Conservation (phyloP, 495 filamentous ascomycete genomes). For the Parachaetomium inaequale region DNA sequence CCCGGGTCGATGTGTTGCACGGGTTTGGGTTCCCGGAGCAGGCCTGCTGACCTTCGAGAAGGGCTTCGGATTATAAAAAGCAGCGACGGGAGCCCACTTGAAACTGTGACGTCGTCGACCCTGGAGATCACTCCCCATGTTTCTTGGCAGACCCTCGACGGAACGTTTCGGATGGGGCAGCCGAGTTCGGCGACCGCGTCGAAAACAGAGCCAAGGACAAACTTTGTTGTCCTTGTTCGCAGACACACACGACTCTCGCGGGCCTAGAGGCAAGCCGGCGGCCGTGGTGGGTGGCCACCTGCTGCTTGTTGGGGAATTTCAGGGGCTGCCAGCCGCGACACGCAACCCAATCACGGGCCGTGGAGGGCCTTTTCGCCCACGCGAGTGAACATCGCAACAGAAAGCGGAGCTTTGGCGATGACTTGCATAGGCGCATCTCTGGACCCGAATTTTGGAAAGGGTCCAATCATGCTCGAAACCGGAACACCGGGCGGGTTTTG, state of each 20-base stretch:
- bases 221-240: neutral
- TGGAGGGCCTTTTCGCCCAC: neutral
- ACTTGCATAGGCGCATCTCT: conserved; percentile 18
- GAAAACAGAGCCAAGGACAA: neutral
- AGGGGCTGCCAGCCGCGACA: conserved; percentile 13
- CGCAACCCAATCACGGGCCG: conserved; percentile 16
- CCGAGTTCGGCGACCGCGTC: neutral
- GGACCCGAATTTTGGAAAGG: neutral
- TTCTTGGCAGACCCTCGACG: neutral
- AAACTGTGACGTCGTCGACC: conserved; percentile 18
- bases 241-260: too few relatives aligned
- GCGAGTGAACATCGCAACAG: conserved; percentile 4
- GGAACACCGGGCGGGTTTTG: too few relatives aligned
- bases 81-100: conserved; percentile 2
- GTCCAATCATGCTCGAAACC: conserved; percentile 7
- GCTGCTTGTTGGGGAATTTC: conserved; percentile 9
- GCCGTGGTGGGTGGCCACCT: too few relatives aligned
- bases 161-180: conserved; percentile 3
- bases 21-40: neutral
- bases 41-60: conserved; percentile 9
- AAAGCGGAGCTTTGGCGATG: conserved; percentile 6
- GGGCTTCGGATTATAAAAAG: conserved; percentile 16
- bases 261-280: too few relatives aligned
- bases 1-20: conserved; percentile 3
- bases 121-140: conserved; percentile 18